Conservation (phyloP, 805 yeast species). For the Candida oleophila region DNA sequence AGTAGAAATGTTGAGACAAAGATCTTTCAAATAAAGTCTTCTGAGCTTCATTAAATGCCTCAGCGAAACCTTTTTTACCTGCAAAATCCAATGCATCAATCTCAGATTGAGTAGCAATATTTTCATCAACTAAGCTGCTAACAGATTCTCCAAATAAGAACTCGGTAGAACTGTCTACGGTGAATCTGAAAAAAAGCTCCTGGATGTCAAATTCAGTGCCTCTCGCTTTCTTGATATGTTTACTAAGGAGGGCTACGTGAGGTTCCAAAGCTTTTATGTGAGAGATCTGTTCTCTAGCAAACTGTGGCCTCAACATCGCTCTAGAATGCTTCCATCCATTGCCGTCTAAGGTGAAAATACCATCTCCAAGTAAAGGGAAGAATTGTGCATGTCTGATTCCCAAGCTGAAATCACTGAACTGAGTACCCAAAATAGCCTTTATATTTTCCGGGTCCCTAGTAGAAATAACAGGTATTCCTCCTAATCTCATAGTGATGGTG, state of each 20-base stretch:
- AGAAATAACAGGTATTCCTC: constrained; percentile 19
- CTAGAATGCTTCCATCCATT: constrained; percentile 45
- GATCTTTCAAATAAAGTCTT: constrained; percentile 27
- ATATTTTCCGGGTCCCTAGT: constrained; percentile 42
- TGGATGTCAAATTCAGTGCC: constrained; percentile 37
- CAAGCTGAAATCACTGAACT: constrained; percentile 39
- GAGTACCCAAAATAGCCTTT: constrained; percentile 43
- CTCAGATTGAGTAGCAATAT: constrained; percentile 11
- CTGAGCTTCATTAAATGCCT: constrained; percentile 35
- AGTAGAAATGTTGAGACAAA: constrained; percentile 23
- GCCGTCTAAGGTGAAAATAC: constrained; percentile 43
- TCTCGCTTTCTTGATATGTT: constrained; percentile 23
- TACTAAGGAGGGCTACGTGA: constrained; percentile 34
- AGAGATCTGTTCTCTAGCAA: constrained; percentile 43
- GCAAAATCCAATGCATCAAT: constrained; percentile 17
- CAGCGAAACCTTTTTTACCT: constrained; percentile 34
- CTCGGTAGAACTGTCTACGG: constrained; percentile 42
- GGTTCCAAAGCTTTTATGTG: constrained; percentile 41
- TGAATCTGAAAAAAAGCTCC: constrained; percentile 36
- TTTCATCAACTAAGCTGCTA: constrained; percentile 28
- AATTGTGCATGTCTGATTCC: constrained; percentile 39
- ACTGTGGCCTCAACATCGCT: constrained; percentile 45
- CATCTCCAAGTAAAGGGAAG: constrained; percentile 40
- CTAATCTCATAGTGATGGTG: constrained; percentile 14
- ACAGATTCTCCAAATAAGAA: constrained; percentile 42